A percentile compares a stretch with the other conserved stretches of the same genome.
These are phyloP conservation scores for Saturnispora silvae DNA, from an alignment of 805 yeast genomes.

Conservation along the genomic window DNA sequence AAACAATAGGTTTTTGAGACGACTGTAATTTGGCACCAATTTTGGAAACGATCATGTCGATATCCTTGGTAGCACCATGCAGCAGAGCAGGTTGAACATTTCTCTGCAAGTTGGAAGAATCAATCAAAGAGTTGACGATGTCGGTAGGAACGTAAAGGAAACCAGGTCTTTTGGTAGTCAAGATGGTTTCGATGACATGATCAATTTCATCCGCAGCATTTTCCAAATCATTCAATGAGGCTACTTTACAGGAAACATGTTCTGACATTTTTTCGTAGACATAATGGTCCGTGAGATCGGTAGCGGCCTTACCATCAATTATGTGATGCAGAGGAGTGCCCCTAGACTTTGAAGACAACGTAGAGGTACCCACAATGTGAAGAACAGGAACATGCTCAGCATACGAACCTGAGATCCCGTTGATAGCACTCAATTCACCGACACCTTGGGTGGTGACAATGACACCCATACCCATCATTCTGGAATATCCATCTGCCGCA, in stretches of 20 bases:
- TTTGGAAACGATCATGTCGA: slow-evolving; percentile 18
- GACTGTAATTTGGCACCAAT: slow-evolving; percentile 43
- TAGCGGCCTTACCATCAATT: slow-evolving; percentile 38
- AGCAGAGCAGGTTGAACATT: slow-evolving; percentile 14
- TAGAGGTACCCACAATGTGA: slow-evolving; percentile 78
- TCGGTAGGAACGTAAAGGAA: slow-evolving; percentile 72
- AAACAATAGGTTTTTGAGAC: slow-evolving; percentile 50
- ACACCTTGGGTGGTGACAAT: slow-evolving; percentile 73
- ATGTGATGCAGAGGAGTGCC: slow-evolving; percentile 46
- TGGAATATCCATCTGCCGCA: slow-evolving; percentile 82
- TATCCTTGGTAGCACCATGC: slow-evolving; percentile 16
- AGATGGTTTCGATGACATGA: slow-evolving; percentile 44
- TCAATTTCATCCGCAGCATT: slow-evolving; percentile 57
- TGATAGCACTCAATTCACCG: slow-evolving; percentile 78
- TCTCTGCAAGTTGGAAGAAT: slow-evolving; percentile 20
- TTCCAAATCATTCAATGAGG: slow-evolving; percentile 33
- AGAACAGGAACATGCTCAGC: slow-evolving; percentile 73
- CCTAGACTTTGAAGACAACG: slow-evolving; percentile 19
- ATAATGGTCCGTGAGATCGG: slow-evolving; percentile 47
- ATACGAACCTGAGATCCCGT: slow-evolving; percentile 74
- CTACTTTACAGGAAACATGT: slow-evolving; percentile 46
- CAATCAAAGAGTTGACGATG: slow-evolving; percentile 37
- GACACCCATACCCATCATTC: slow-evolving; percentile 51
- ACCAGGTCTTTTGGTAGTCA: slow-evolving; percentile 63
- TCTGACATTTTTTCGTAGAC: slow-evolving; percentile 55